A percentile compares a stretch with the other conserved stretches of the same genome.
Conservation (phyloP, 768 basidiomycete genomes). For the Xerocomellus amylosporus region DNA sequence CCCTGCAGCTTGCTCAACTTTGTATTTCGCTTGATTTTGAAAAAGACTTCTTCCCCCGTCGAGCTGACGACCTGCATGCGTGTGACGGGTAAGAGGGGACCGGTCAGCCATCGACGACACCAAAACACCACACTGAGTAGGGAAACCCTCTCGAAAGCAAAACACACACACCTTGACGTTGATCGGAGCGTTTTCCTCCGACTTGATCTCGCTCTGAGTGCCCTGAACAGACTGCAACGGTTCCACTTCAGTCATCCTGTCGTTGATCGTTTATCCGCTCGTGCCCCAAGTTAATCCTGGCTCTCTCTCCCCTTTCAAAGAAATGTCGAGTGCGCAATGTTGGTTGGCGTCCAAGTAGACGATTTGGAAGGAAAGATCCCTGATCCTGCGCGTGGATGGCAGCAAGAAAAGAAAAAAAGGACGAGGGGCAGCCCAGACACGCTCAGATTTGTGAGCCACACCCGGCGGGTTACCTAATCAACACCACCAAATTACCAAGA, state of each 20-base stretch:
- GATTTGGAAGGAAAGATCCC: not conserved
- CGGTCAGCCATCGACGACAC: too few species aligned
- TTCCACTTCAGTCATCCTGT: conserved; percentile 14
- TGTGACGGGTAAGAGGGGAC: too few species aligned
- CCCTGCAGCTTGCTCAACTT: conserved; percentile 90
- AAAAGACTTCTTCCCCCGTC: conserved; percentile 85
- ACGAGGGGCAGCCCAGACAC: not conserved
- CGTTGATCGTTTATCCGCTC: not conserved
- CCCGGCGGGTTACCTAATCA: conserved; percentile 12
- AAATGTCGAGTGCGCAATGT: not conserved
- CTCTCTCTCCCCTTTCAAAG: not conserved
- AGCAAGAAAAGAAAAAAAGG: not conserved
- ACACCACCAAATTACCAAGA: not conserved
- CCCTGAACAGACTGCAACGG: conserved; percentile 8
- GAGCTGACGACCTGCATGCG: conserved; percentile 63
- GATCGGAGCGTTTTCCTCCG: conserved; percentile 61
- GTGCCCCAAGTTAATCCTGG: too few species aligned
- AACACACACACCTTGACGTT: conserved; percentile 67
- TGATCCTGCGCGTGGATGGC: not conserved
- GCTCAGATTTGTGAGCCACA: not conserved
- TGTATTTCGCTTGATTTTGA: conserved; percentile 95
- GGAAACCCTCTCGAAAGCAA: not conserved
- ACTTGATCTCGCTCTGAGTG: conserved; percentile 46
- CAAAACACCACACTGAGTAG: too few species aligned
- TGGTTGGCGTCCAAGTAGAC: not conserved